Conservation (phyloP, 257 asterid species). For the Lavandula angustifolia region DNA sequence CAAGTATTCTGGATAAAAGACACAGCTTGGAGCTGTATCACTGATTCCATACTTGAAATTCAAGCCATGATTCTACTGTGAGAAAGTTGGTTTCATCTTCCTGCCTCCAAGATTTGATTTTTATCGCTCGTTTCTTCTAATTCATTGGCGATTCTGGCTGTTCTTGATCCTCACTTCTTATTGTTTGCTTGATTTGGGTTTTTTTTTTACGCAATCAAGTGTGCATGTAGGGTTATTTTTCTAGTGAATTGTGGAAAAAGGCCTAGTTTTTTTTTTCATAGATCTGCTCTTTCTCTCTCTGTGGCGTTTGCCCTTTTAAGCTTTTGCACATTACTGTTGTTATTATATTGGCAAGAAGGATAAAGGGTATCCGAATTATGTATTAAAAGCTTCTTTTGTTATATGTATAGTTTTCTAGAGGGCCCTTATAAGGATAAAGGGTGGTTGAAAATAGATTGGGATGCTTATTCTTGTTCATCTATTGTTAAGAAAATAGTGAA, state of each 20-base stretch:
- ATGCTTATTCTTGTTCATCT: constrained; percentile 30
- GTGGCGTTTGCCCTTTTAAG: constrained; percentile 27
- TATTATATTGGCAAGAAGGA: constrained; percentile 21
- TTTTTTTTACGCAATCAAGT: constrained; percentile 23
- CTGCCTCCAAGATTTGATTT: constrained; percentile 27
- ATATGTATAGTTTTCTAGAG: constrained; percentile 16
- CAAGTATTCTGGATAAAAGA: constrained; percentile 21
- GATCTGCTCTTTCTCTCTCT: constrained; percentile 44
- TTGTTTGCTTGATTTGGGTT: constrained; percentile 28
- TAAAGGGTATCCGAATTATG: constrained; percentile 15
- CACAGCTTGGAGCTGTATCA: constrained; percentile 25
- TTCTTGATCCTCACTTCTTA: constrained; percentile 27
- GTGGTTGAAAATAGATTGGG: constrained; percentile 33
- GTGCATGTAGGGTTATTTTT: not conserved
- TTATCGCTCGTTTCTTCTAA: constrained; percentile 16
- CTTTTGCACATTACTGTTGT: constrained; percentile 34
- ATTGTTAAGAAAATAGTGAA: constrained; percentile 18
- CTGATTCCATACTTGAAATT: constrained; percentile 24
- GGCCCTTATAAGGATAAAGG: constrained; percentile 28
- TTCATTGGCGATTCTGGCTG: constrained; percentile 31
- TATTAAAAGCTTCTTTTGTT: constrained; percentile 6
- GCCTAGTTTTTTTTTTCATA: constrained; percentile 28
- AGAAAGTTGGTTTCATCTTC: constrained; percentile 32
- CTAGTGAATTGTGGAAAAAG: constrained; percentile 30
- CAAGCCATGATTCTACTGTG: constrained; percentile 28